Evolutionary conservation across 73 alveolate species (phyloP), one percentile per base, ranked within the genome.

Genomic region (Paramecium sexaurelia): DNA sequence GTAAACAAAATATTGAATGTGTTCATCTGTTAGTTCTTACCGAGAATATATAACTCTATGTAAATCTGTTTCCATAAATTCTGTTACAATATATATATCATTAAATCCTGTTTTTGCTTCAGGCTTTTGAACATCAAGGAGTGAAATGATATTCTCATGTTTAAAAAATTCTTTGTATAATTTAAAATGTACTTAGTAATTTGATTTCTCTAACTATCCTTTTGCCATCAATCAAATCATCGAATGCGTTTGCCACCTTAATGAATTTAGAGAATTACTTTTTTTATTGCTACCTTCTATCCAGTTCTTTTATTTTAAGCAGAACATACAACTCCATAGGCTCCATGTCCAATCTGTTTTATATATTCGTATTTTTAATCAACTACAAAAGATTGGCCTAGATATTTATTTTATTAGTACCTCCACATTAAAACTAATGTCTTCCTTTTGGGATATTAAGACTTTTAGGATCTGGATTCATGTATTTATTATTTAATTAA

Each of bases 241-340:
- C 97, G 85, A 94, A 97, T 7, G 98, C 98, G 88, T 97, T 97
- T 33, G 96, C 95, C 10, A 98, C 94, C 92, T 94, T 68, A 5
- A 29, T 43, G 41, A 37, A 22, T 33, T 17, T 6, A 41, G 11
- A 39, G 32, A 39, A 92, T 78, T 9, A 91, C 98, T 85, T 96
- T 98, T 96, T 98, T 98, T 36, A 98, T 96, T 22, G 99, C 99
- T 40, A 98, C 99, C 89, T 98, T 98, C 43, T 78, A 66, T 3
- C 94, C 95, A 37, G 93, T 92, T 91, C 96, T 96, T 55, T 92
- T 94, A 93, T 98, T 97, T 17, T 87, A 67, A 7, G 98, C 99
- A 43, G 96, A 84, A 89, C 97, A 95, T 67, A 97, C 99, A 7
- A 96, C 98, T 33, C 99, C 99, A 43, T 95, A 96, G 29, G 99